These are phyloP conservation scores for Tricholoma bakamatsutake DNA, from an alignment of 768 basidiomycete genomes.

Conservation along the genomic window DNA sequence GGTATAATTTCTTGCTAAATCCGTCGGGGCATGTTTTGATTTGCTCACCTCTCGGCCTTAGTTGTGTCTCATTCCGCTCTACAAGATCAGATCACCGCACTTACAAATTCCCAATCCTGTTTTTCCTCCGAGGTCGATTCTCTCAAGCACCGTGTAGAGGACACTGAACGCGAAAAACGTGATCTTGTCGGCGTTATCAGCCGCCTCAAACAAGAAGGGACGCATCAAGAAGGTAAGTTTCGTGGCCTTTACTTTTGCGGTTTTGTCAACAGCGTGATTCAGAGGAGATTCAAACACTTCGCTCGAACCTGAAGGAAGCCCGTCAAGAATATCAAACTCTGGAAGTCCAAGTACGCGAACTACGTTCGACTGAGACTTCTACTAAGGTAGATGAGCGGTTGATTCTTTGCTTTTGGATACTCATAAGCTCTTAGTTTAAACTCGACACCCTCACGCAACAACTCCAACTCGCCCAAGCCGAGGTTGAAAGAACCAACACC, in stretches of 20 bases:
- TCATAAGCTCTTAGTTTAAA: slow-evolving; percentile 58
- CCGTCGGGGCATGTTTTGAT: slow-evolving; percentile 13
- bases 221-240: slow-evolving; percentile 66
- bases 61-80: slow-evolving; percentile 40
- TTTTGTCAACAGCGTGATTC: slow-evolving; percentile 9
- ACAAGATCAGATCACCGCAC: slow-evolving; percentile 48
- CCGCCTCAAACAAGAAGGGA: slow-evolving; percentile 69
- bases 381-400: slow-evolving; percentile 48
- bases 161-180: slow-evolving; percentile 85
- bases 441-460: slow-evolving; percentile 80
- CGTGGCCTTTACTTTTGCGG: neutral
- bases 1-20: slow-evolving; percentile 30
- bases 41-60: slow-evolving; percentile 19
- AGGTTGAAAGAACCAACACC: slow-evolving; percentile 62
- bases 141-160: slow-evolving; percentile 58
- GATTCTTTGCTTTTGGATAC: neutral
- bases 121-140: slow-evolving; percentile 58
- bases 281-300: slow-evolving; percentile 72
- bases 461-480: slow-evolving; percentile 67
- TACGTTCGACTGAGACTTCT: slow-evolving; percentile 70
- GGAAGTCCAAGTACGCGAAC: slow-evolving; percentile 65
- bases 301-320: slow-evolving; percentile 65
- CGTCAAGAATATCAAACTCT: slow-evolving; percentile 66
- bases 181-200: slow-evolving; percentile 82
- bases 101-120: slow-evolving; percentile 54